These are phyloP conservation scores for Agrostemma githago DNA, from an alignment of 148 eudicot species.

Conservation along the genomic window DNA sequence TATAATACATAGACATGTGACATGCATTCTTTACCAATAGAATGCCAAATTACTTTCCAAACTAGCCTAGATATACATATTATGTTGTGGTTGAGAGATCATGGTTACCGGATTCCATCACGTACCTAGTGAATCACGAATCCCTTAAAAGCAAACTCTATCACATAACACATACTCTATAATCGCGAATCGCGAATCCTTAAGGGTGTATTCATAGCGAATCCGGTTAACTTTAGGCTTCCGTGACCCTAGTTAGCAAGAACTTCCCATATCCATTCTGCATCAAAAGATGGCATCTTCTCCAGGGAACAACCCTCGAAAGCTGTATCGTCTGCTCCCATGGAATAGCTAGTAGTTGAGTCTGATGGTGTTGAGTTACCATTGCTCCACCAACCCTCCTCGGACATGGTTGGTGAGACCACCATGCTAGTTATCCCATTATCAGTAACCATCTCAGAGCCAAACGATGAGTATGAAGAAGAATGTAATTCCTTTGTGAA, in stretches of 20 bases:
- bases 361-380: constrained; percentile 38
- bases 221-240: not conserved
- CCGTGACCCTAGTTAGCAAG: constrained; percentile 46
- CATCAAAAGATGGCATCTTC: constrained; percentile 75
- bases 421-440: constrained; percentile 30
- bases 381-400: constrained; percentile 41
- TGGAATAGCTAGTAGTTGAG: constrained; percentile 28
- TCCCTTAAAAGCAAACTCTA: too few species aligned
- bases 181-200: too few species aligned
- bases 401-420: constrained; percentile 45
- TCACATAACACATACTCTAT: too few species aligned
- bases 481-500: constrained; percentile 23
- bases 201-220: not conserved
- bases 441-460: constrained; percentile 26
- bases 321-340: constrained; percentile 29
- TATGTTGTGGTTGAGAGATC: too few species aligned
- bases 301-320: constrained; percentile 53
- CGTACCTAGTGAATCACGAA: too few species aligned
- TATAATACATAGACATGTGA: constrained; percentile 9
- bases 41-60: not conserved
- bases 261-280: constrained; percentile 88
- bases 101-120: too few species aligned
- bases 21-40: not conserved
- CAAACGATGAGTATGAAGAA: constrained; percentile 34
- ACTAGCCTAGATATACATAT: constrained; percentile 5